These are phyloP conservation scores for Nyssa sinensis DNA, from an alignment of 148 eudicot genomes.

Conservation along the genomic window DNA sequence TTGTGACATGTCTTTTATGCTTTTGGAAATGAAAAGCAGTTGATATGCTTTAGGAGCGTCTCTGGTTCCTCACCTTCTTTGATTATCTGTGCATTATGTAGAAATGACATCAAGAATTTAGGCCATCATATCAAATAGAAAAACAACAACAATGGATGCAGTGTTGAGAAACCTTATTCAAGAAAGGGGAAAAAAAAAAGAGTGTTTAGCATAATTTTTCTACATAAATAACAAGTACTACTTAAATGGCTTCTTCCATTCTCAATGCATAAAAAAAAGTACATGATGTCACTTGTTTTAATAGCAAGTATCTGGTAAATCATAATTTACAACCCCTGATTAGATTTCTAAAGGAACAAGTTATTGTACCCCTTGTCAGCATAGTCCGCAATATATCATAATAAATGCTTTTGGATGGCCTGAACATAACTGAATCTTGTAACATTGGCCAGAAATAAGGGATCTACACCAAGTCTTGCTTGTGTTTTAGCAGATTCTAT, in stretches of 20 bases:
- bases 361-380: neutral
- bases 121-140: neutral
- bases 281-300: neutral
- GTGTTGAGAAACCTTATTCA: neutral
- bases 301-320: neutral
- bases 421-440: too few relatives aligned
- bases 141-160: neutral
- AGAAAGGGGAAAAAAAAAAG: too few relatives aligned
- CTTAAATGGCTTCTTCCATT: too few relatives aligned
- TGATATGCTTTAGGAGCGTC: slow-evolving; percentile 15
- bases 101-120: neutral
- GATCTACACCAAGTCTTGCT: too few relatives aligned
- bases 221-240: too few relatives aligned
- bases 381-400: too few relatives aligned
- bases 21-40: slow-evolving; percentile 7
- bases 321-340: neutral
- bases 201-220: neutral
- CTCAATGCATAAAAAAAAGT: too few relatives aligned
- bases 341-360: too few relatives aligned
- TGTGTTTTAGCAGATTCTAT: too few relatives aligned
- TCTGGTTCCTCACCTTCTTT: slow-evolving; percentile 23
- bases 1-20: neutral
- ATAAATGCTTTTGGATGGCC: too few relatives aligned
- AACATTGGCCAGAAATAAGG: too few relatives aligned
- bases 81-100: slow-evolving; percentile 9